Evolutionary conservation across 164 flowering plant species (phyloP), one percentile per base, ranked within the genome.

Genomic region (Vitis rupestris): DNA sequence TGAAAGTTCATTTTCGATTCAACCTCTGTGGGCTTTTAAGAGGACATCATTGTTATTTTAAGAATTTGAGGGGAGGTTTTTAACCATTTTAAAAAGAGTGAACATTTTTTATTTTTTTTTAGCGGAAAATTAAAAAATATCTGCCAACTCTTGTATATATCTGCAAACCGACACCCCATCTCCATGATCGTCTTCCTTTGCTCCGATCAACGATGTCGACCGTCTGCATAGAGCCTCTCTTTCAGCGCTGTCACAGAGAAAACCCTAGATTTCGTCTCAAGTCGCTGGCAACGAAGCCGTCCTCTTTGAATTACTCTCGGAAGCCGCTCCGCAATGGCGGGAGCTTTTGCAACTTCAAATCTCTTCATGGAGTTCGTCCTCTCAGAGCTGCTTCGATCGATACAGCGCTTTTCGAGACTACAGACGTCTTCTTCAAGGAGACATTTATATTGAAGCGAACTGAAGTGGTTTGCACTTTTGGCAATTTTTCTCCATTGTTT

Each of bases 391-490:
- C 73, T 70, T 76, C 87, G 53, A 16, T 79, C 13, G 85, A 69
- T 8, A 63, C 90, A 3, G 73, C 86, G 59, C 29, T 72, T 27
- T 62, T 59, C 10, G 85, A 79, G n/a, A 69, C 83, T 16, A 15
- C 73, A 1, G 84, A 79, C 51, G 81, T 81, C 59, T 58, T 76
- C 27, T 88, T 82, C 63, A 67, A 59, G 65, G 81, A 89, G 72
- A 89, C 85, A 1, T 92, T 82, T 75, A 72, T 64, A 37, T 61
- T 94, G 54, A 75, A 75, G 56, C 85, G 87, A n/a, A 78, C 69
- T 48, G 75, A 84, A 64, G 79, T 37, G 85, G 98, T 94, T 14
- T 59, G 65, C 27, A 15, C 16, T 67, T 23, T 48, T 66, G 0
- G 8, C 15, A 54, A 17, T 0, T 3, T 11, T 53, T 27, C 5